Conservation (phyloP, 306 rosid genomes). For the Abrus precatorius region DNA sequence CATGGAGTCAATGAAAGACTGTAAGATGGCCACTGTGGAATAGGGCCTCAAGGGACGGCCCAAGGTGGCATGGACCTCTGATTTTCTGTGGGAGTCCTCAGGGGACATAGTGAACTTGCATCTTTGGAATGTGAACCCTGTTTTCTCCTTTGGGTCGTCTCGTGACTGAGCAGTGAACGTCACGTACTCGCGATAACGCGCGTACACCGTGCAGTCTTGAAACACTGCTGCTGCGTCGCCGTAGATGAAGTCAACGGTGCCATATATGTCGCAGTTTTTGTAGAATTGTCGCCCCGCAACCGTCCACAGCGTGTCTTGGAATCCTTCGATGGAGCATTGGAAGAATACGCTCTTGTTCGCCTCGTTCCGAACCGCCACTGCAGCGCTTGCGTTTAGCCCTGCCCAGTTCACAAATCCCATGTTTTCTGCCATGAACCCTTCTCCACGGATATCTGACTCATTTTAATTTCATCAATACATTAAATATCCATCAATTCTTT, state of each 20-base stretch:
- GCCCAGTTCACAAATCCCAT: slow-evolving; percentile 50
- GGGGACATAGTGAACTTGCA: slow-evolving; percentile 48
- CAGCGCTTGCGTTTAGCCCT: slow-evolving; percentile 43
- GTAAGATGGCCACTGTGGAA: slow-evolving; percentile 44
- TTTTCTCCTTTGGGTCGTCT: slow-evolving; percentile 2
- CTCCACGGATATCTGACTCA: slow-evolving; percentile 47
- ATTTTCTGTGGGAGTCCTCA: neutral
- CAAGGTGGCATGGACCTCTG: slow-evolving; percentile 45
- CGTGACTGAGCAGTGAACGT: slow-evolving; percentile 59
- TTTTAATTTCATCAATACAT: too few relatives aligned
- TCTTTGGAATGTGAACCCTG: slow-evolving; percentile 48
- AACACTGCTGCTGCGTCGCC: slow-evolving; percentile 53
- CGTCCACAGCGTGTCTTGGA: slow-evolving; percentile 54
- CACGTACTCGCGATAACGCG: slow-evolving; percentile 40
- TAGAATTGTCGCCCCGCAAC: slow-evolving; percentile 53
- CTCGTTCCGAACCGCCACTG: slow-evolving; percentile 52
- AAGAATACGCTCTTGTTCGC: slow-evolving; percentile 50
- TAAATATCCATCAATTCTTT: too few relatives aligned
- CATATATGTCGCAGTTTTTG: slow-evolving; percentile 50
- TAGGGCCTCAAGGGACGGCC: slow-evolving; percentile 55
- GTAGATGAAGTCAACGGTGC: slow-evolving; percentile 57
- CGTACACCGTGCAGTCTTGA: slow-evolving; percentile 51
- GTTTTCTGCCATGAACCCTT: slow-evolving; percentile 48
- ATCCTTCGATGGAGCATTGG: slow-evolving; percentile 50
- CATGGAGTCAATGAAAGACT: slow-evolving; percentile 50